phyloP scores from a whole-genome alignment of 2,329 filamentous ascomycete species.

The Penicillium sclerotiorum region DNA sequence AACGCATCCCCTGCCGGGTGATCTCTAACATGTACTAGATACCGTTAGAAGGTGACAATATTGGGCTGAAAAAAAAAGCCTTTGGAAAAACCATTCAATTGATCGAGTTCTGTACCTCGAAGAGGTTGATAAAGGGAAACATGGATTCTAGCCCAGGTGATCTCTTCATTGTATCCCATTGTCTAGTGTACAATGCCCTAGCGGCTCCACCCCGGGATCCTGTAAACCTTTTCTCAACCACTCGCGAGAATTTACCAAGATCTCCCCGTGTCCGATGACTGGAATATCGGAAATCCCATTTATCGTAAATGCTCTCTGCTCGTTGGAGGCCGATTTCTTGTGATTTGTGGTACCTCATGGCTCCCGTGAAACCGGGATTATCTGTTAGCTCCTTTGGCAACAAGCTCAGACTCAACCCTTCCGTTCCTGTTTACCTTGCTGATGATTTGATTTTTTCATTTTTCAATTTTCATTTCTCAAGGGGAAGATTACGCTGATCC shows the following conservation, averaged over 20 bases:
- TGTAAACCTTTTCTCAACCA: slow-evolving; percentile 5
- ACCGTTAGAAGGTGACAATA: no score
- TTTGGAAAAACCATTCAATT: no score
- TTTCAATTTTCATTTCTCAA: neutral
- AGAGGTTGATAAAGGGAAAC: no score
- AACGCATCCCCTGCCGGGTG: slow-evolving; percentile 2
- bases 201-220: slow-evolving; percentile 1
- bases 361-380: slow-evolving; percentile 17
- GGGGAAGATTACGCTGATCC: slow-evolving; percentile 9
- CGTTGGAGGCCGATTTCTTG: no score
- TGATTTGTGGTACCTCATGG: slow-evolving; percentile 20
- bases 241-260: neutral
- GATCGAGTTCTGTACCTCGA: no score
- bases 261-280: no score
- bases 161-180: no score
- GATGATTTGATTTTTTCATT: slow-evolving; percentile 3
- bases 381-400: slow-evolving; percentile 15
- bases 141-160: no score
- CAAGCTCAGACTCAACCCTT: slow-evolving; percentile 10
- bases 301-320: no score
- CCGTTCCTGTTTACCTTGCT: neutral
- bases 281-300: no score
- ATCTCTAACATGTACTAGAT: neutral
- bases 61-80: no score
- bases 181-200: no score